Evolutionary conservation across 192 early-diverging fungal species (phyloP), one percentile per base, ranked within the genome.

Genomic region (Coemansia sp.): DNA sequence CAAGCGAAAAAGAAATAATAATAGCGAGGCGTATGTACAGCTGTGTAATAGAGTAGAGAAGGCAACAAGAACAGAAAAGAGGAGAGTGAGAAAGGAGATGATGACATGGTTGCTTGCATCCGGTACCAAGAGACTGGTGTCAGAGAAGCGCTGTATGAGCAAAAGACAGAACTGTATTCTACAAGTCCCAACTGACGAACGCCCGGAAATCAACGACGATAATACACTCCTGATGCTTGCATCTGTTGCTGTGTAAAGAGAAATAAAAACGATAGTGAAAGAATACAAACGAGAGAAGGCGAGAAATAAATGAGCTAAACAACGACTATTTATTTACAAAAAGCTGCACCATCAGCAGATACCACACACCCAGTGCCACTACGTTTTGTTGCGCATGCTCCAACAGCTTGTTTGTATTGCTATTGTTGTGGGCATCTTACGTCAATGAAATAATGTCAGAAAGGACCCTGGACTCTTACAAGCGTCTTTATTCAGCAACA

Each of bases 141-240:
- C 48, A 51, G 7, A 26, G 48, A 7, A 10, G 8, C 25, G 16
- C 20, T 4, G 20, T 6, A 23, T 3, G 26, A 13, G 26, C 21
- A 51, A 51, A 51, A 59, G 26, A 61, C 55, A 55, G 59, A 57
- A 65, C 58, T 3, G 33, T 34, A 61, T 15, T 56, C 6, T 39
- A 55, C 61, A 48, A 58, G 57, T 45, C 34, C 48, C 23, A 53
- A 51, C 2, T 52, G 25, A 48, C 40, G 43, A 53, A 39, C n/a
- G 37, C 37, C 37, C 37, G 15, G 10, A 40, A 7, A 7, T 15
- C 15, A 40, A 40, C 15, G 2, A 6, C 21, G 48, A 15, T 51
- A 12, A n/a, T n/a, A n/a, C n/a, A n/a, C 48, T 7, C 23, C 48
- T 3, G 25, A 13, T 51, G 26, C 23, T 7, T 13, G 48, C 48